Conservation (phyloP, 2,329 filamentous ascomycete genomes). For the Thelonectria blattea region DNA sequence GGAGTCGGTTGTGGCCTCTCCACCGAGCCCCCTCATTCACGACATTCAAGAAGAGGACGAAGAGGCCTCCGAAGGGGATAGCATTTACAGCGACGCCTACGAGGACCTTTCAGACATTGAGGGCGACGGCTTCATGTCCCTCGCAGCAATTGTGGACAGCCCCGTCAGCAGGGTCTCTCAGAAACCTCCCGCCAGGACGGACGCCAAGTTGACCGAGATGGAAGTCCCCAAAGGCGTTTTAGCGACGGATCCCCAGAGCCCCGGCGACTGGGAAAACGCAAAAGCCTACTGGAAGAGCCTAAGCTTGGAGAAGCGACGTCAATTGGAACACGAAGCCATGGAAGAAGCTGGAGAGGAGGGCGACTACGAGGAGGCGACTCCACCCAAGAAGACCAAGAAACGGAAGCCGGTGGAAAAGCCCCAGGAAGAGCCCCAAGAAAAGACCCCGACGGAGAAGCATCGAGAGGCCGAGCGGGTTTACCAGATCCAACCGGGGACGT, state of each 20-base stretch:
- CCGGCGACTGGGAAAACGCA: constrained; percentile 69
- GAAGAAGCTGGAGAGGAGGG: constrained; percentile 58
- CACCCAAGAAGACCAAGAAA: constrained; percentile 48
- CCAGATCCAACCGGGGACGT: constrained; percentile 47
- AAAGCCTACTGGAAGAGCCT: constrained; percentile 74
- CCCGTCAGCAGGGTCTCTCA: constrained; percentile 46
- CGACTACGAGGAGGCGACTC: constrained; percentile 40
- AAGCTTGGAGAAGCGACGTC: constrained; percentile 65
- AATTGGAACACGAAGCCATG: constrained; percentile 64
- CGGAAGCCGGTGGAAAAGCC: constrained; percentile 22
- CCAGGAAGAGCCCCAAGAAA: constrained; percentile 14
- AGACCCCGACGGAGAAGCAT: constrained; percentile 18
- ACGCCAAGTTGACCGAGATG: constrained; percentile 29
- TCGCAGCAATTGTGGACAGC: constrained; percentile 73
- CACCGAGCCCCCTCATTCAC: constrained; percentile 38
- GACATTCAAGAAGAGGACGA: constrained; percentile 50
- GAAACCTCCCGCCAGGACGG: constrained; percentile 35
- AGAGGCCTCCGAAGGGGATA: constrained; percentile 57
- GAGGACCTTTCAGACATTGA: constrained; percentile 73
- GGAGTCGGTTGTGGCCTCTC: constrained; percentile 25
- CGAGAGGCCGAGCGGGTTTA: constrained; percentile 41
- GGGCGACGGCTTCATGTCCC: constrained; percentile 71
- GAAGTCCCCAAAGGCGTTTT: constrained; percentile 7
- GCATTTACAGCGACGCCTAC: constrained; percentile 77
- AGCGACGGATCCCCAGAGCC: constrained; percentile 10